Base-by-base conservation (phyloP, 805 yeast species). In the Barnettozyma sucrosica region DNA sequence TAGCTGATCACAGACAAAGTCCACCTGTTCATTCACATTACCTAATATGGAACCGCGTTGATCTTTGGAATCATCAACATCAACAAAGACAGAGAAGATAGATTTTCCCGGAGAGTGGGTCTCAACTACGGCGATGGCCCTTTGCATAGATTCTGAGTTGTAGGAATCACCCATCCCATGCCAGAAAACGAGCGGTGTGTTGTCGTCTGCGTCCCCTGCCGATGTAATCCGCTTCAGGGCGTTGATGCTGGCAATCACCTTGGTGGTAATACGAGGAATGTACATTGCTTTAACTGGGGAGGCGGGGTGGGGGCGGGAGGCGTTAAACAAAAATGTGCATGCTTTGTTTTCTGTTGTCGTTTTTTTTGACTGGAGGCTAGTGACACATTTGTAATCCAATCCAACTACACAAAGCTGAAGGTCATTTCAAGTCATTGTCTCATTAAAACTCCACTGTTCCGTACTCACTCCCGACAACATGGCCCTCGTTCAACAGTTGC, bases 121-220 rank as follows among this genome's bases (percentile, higher is more conserved):
- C 18, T 66, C 56, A 7, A 85, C 65, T 2, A 75, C 48, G 0
- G 68, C 69, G 5, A 66, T 63, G 1, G 75, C 76, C n/a, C 69
- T 62, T 26, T 64, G 66, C 71, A 85, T 77, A 0, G 84, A 78
- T 1, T 73, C 61, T 0, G 89, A 79, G 57, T 83, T 75, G 59
- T 80, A 85, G 10, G 76, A 72, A 61, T 86, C 95, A 0, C 95
- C 93, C 64, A 87, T 71, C 0, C 95, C 95, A 57, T 86, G 95
- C 95, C 95, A 86, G 36, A 87, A 59, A 2, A 86, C 88, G 3
- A 86, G 72, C 0, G 88, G 84, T 20, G 53, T 46, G 21, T 50
- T 51, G 20, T 51, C 55, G 1, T 48, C 47, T 13, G n/a, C 14
- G 16, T 7, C 32, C 5, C 32, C 32, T 13, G 6, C 33, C 36